phyloP scores from a whole-genome alignment of 257 asterid species.

The Solanum virginianum region DNA sequence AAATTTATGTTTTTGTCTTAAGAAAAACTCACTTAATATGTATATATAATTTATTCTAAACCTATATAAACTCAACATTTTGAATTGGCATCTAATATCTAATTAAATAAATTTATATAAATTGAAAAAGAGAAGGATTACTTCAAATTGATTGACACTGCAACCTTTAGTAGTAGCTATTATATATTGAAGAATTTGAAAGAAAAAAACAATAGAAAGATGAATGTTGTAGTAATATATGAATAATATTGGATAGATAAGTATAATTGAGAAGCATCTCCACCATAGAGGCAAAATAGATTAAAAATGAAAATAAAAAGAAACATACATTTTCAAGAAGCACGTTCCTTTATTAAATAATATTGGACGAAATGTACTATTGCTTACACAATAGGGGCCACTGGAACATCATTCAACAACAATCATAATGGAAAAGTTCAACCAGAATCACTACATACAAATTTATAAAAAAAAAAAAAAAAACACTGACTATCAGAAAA shows the following conservation, averaged over 20 bases:
- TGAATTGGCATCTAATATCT: neutral
- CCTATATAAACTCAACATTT: neutral
- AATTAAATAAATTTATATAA: neutral
- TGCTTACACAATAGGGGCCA: neutral
- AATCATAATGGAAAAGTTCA: neutral
- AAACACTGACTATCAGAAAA: neutral
- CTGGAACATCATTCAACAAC: neutral
- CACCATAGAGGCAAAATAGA: conserved; percentile 10
- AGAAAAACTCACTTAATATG: neutral
- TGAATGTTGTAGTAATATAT: neutral
- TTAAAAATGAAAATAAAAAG: neutral
- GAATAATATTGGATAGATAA: neutral
- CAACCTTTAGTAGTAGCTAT: neutral
- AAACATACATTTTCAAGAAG: neutral
- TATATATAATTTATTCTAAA: neutral
- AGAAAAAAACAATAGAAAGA: neutral
- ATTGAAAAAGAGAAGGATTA: neutral
- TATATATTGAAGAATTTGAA: neutral
- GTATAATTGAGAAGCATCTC: neutral
- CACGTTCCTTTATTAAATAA: conserved; percentile 5
- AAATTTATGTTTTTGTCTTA: neutral
- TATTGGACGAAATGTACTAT: neutral
- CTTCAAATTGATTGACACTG: neutral
- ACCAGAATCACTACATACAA: neutral
- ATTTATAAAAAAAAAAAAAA: neutral